phyloP scores from a whole-genome alignment of 1,284 basidiomycete species.

The Irpex rosettiformis region DNA sequence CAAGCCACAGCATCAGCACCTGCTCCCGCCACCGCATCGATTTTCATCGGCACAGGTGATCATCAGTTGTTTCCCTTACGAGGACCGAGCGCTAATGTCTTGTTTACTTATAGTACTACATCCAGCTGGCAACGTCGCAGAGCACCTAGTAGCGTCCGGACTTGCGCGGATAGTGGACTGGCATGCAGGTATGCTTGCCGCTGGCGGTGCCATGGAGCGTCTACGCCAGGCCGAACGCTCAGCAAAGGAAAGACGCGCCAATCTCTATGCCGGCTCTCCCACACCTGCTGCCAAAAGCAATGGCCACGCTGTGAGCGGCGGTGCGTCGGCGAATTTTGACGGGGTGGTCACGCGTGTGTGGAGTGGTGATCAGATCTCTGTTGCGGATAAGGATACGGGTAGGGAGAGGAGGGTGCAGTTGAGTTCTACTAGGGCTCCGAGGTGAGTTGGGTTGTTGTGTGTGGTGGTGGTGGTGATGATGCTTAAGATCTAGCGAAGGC shows the following conservation, averaged over 20 bases:
- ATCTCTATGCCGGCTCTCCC: conserved; percentile 66
- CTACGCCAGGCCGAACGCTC: conserved; percentile 81
- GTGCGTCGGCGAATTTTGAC: conserved; percentile 64
- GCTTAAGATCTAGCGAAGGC: conserved; percentile 42
- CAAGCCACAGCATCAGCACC: conserved; percentile 58
- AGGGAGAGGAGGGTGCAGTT: conserved; percentile 87
- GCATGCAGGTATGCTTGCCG: conserved; percentile 94
- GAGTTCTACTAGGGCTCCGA: conserved; percentile 86
- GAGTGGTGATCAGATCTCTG: conserved; percentile 89
- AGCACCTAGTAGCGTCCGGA: conserved; percentile 82
- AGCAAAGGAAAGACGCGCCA: conserved; percentile 81
- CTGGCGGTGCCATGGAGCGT: conserved; percentile 78
- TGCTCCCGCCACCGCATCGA: conserved; percentile 66
- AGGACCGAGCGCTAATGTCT: no score
- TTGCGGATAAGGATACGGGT: conserved; percentile 68
- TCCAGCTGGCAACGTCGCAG: conserved; percentile 86
- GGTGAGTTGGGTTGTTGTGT: conserved; percentile 40
- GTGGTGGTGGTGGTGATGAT: no score
- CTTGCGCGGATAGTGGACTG: conserved; percentile 94
- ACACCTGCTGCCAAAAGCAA: conserved; percentile 39
- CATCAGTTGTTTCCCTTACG: conserved; percentile 9
- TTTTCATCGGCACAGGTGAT: conserved; percentile 87
- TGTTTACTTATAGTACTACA: conserved; percentile 60
- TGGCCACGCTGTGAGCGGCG: conserved; percentile 40
- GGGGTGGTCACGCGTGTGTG: conserved; percentile 86